phyloP scores from a whole-genome alignment of 208 protist species.

The Angomonas desouzai region DNA sequence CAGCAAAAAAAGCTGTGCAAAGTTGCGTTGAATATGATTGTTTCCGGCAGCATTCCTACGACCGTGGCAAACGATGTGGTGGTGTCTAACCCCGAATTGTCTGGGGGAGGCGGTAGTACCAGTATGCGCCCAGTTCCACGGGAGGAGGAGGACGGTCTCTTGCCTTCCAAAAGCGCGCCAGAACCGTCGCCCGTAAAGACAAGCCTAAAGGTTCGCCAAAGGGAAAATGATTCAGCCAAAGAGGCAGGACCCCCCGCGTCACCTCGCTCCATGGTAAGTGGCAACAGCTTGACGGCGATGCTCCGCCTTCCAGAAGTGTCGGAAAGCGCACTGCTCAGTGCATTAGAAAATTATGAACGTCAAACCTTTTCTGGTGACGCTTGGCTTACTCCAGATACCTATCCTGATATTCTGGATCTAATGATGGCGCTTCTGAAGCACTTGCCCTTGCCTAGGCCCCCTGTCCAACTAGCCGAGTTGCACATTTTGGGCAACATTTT shows the following conservation, averaged over 20 bases:
- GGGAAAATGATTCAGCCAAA: not conserved
- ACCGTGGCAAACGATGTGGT: slow-evolving; percentile 14
- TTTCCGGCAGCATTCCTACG: slow-evolving; percentile 54
- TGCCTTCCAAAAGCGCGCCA: slow-evolving; percentile 29
- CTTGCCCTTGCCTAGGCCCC: slow-evolving; percentile 67
- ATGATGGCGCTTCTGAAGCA: slow-evolving; percentile 55
- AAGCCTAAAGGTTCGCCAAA: slow-evolving; percentile 9
- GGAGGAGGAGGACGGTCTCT: slow-evolving; percentile 29
- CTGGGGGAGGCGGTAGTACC: not conserved
- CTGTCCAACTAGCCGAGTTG: slow-evolving; percentile 73
- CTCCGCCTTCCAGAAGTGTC: slow-evolving; percentile 76
- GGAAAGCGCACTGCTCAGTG: slow-evolving; percentile 66
- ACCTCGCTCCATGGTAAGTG: slow-evolving; percentile 22
- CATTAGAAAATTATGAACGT: slow-evolving; percentile 64
- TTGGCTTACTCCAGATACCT: slow-evolving; percentile 32
- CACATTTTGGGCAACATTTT: slow-evolving; percentile 60
- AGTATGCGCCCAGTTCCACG: slow-evolving; percentile 10
- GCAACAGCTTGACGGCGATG: slow-evolving; percentile 51
- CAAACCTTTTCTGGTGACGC: slow-evolving; percentile 34
- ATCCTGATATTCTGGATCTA: slow-evolving; percentile 38
- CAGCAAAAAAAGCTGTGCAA: slow-evolving; percentile 78
- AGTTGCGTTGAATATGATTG: slow-evolving; percentile 64
- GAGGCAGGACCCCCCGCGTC: not conserved
- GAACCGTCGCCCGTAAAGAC: slow-evolving; percentile 33
- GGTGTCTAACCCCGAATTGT: not conserved